These are phyloP conservation scores for Scytalidium lignicola DNA, from an alignment of 2,329 filamentous ascomycete species.

Conservation along the genomic window DNA sequence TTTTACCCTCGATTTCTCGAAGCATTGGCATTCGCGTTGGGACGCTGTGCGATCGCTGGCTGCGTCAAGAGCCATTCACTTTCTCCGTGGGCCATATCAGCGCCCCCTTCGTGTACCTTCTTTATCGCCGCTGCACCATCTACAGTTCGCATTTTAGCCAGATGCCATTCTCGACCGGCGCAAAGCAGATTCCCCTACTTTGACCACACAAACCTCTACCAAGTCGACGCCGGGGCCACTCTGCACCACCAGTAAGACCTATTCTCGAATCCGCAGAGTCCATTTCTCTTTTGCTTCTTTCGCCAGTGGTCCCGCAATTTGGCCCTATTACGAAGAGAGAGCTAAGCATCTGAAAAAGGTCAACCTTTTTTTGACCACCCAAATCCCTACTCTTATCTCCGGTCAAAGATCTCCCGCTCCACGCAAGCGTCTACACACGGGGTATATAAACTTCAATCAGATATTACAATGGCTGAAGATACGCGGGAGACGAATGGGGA, in stretches of 20 bases:
- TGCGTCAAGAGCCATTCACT: not conserved
- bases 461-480: slow-evolving; percentile 24
- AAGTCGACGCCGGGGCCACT: not conserved
- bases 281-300: not conserved
- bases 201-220: not conserved
- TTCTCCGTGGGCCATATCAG: not conserved
- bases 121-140: not conserved
- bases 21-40: not conserved
- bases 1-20: not conserved
- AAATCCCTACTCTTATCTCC: not conserved
- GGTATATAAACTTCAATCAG: not conserved
- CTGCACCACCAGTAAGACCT: not conserved
- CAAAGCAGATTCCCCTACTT: not conserved
- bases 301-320: not conserved
- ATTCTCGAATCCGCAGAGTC: not conserved
- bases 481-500: slow-evolving; percentile 19
- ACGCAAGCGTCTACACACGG: not conserved
- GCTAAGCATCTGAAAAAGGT: no score
- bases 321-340: no score
- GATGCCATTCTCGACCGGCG: not conserved
- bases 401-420: not conserved
- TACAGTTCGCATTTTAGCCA: not conserved
- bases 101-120: not conserved
- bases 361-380: not conserved
- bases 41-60: not conserved